A percentile compares a stretch with the other conserved stretches of the same genome.
Conservation (phyloP, 2,329 filamentous ascomycete species). For the Macrophomina tecta region DNA sequence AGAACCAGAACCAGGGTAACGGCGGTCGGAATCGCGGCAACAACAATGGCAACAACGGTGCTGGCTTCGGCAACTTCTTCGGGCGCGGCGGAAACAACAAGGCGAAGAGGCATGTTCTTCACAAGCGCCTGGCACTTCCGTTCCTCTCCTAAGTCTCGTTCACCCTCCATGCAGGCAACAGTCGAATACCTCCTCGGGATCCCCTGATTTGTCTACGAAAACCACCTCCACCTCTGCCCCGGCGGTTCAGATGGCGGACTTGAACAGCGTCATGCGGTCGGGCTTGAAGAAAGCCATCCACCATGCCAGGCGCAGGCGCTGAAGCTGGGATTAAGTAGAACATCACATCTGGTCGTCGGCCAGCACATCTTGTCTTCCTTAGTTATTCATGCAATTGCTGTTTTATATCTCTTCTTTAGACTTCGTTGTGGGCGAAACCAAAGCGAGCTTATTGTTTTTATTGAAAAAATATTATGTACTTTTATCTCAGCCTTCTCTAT, state of each 20-base stretch:
- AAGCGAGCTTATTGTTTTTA: background rate
- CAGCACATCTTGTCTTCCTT: background rate
- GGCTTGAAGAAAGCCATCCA: slow-evolving; percentile 14
- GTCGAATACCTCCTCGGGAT: background rate
- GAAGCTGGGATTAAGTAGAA: background rate
- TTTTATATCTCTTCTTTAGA: background rate
- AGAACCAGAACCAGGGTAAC: slow-evolving; percentile 15
- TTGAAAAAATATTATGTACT: background rate
- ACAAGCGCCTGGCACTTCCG: slow-evolving; percentile 16
- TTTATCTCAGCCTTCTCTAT: background rate
- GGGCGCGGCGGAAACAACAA: slow-evolving; percentile 21
- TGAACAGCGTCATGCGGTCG: slow-evolving; percentile 6
- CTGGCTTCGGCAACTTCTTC: slow-evolving; percentile 19
- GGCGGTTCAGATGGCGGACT: slow-evolving; percentile 6
- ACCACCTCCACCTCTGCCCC: background rate
- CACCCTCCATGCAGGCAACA: slow-evolving; percentile 5
- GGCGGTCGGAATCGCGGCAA: background rate
- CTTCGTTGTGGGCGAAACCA: background rate
- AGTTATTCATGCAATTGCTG: background rate
- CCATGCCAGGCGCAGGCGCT: slow-evolving; percentile 1
- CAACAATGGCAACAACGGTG: slow-evolving; percentile 23
- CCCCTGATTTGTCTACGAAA: background rate
- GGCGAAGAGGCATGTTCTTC: slow-evolving; percentile 15
- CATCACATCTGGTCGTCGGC: background rate
- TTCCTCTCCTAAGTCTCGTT: slow-evolving; percentile 14